phyloP scores from a whole-genome alignment of 176 grass and related monocot genomes.

The Thalia dealbata region DNA sequence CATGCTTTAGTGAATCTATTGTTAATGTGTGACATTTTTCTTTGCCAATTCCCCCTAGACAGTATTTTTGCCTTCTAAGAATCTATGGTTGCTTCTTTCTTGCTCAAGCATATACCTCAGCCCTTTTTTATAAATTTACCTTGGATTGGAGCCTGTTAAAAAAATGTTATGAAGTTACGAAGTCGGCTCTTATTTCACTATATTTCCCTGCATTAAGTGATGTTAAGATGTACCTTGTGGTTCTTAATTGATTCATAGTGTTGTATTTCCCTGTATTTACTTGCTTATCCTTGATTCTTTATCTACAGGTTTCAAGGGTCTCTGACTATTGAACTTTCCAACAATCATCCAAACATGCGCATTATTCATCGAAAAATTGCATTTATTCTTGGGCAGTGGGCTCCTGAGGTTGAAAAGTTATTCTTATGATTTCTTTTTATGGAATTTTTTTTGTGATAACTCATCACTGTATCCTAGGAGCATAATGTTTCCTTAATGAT shows the following conservation, averaged over 20 bases:
- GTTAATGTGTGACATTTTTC: no score
- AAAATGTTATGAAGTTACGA: not conserved
- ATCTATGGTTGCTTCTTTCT: no score
- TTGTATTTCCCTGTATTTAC: not conserved
- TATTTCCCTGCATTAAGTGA: not conserved
- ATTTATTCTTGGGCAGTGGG: conserved; percentile 86
- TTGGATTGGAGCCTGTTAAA: not conserved
- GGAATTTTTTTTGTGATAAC: not conserved
- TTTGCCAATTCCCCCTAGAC: no score
- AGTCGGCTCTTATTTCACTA: not conserved
- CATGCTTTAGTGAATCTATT: no score
- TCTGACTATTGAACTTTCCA: conserved; percentile 80
- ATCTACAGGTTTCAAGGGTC: conserved; percentile 73
- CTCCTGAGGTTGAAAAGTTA: conserved; percentile 68
- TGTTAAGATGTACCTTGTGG: not conserved
- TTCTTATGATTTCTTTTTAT: conserved; percentile 1
- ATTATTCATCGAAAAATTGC: conserved; percentile 93
- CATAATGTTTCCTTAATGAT: not conserved
- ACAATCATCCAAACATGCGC: conserved; percentile 84
- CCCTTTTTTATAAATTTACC: not conserved
- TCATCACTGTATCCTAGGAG: not conserved
- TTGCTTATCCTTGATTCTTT: conserved; percentile 10
- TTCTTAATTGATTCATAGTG: not conserved
- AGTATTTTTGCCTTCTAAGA: no score
- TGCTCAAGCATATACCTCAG: no score